Evolutionary conservation across 2,329 filamentous ascomycete genomes (phyloP).

Genomic region (Arthrobotrys iridis): DNA sequence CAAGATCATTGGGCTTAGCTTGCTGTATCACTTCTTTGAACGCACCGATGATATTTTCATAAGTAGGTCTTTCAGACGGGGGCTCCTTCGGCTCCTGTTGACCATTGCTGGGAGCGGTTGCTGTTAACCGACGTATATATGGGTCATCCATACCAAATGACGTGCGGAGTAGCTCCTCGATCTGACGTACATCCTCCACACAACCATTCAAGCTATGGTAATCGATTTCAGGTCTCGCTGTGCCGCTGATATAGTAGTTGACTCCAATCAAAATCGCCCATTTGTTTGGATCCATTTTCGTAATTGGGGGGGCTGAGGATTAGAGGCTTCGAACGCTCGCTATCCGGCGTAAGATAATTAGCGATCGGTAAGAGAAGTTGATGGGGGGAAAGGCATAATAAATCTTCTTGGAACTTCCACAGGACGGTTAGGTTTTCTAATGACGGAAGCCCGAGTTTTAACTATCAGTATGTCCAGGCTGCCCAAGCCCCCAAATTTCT

Average conservation of each 20-base stretch:
- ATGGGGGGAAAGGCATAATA: no score
- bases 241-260: constrained; percentile 30
- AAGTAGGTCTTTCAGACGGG: constrained; percentile 47
- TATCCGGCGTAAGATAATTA: no score
- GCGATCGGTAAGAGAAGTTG: no score
- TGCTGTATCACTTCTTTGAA: constrained; percentile 39
- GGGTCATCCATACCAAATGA: neutral
- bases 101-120: neutral
- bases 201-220: constrained; percentile 7
- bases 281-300: neutral
- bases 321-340: no score
- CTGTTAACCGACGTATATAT: neutral
- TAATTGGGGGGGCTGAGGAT: no score
- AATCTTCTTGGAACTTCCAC: no score
- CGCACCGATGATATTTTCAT: constrained; percentile 45
- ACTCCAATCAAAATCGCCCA: constrained; percentile 40
- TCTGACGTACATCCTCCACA: constrained; percentile 2
- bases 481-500: no score
- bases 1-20: constrained; percentile 44
- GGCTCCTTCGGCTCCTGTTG: constrained; percentile 10
- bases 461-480: no score
- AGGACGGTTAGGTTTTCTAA: no score
- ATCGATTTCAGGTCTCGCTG: neutral
- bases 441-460: no score
- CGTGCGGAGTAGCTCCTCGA: neutral